Evolutionary conservation across 306 rosid genomes (phyloP).

Genomic region (Nissolia schottii): DNA sequence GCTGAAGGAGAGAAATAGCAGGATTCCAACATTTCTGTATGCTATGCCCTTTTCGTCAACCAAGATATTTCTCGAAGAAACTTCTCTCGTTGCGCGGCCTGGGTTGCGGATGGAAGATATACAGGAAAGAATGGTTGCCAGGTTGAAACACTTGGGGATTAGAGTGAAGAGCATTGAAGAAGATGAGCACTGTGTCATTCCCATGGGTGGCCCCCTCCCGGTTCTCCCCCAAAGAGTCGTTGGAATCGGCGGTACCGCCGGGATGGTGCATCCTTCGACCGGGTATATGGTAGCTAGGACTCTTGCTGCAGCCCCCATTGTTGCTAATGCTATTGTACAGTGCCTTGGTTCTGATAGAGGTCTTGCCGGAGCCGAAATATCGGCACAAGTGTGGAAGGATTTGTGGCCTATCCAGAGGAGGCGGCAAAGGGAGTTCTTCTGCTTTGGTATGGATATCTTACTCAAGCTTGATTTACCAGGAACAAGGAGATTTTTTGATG

Average conservation of each 20-base stretch:
- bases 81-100: conserved; percentile 93
- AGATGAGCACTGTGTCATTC: conserved; percentile 94
- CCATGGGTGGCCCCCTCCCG: conserved; percentile 97
- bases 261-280: conserved; percentile 99
- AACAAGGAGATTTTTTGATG: conserved; percentile 80
- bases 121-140: conserved; percentile 89
- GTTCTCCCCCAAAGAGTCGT: conserved; percentile 93
- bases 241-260: conserved; percentile 98
- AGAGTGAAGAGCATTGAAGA: conserved; percentile 92
- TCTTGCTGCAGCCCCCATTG: conserved; percentile 88
- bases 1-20: conserved; percentile 73
- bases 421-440: conserved; percentile 95
- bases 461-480: conserved; percentile 89
- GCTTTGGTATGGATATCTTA: conserved; percentile 95
- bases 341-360: conserved; percentile 58
- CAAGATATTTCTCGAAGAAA: conserved; percentile 91
- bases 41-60: conserved; percentile 96
- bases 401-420: conserved; percentile 92
- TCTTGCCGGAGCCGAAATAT: conserved; percentile 52
- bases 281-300: conserved; percentile 99
- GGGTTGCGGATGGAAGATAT: conserved; percentile 80
- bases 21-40: conserved; percentile 82
- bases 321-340: conserved; percentile 77
- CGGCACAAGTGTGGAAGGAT: conserved; percentile 82
- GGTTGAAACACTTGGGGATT: conserved; percentile 82